Percentiles rank a stretch among this genome's conserved stretches.
Evolutionary conservation across 345 rosid species (phyloP).

Genomic region (Salix udensis): DNA sequence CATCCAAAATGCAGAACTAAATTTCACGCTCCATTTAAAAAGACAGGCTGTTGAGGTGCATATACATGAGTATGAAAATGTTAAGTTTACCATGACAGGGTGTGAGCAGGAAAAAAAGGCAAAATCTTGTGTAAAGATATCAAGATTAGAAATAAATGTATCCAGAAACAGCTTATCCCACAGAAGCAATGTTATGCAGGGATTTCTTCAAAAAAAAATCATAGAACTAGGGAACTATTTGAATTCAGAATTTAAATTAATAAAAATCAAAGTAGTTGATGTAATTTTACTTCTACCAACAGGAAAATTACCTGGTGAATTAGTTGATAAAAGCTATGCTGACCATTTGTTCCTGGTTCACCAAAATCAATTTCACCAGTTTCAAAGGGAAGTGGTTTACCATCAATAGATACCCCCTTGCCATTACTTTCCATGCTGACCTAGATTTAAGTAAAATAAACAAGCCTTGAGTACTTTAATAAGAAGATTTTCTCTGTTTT

Average conservation of each 20-base stretch:
- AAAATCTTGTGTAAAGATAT: neutral
- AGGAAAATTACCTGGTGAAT: conserved; percentile 75
- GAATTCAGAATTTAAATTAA: neutral
- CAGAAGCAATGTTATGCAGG: neutral
- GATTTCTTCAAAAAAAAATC: neutral
- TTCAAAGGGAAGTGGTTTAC: conserved; percentile 73
- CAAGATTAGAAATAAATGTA: neutral
- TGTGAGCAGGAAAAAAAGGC: neutral
- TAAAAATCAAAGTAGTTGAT: neutral
- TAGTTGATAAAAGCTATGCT: conserved; percentile 98
- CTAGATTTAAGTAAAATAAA: conserved; percentile 34
- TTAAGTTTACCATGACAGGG: neutral
- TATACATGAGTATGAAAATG: neutral
- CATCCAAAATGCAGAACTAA: neutral
- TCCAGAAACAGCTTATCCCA: neutral
- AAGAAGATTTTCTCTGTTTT: neutral
- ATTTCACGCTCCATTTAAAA: neutral
- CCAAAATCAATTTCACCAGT: conserved; percentile 98
- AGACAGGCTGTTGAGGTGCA: neutral
- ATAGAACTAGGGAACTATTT: neutral
- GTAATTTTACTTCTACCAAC: neutral
- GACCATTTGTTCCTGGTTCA: conserved; percentile 98
- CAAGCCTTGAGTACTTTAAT: conserved; percentile 3
- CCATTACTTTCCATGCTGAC: conserved; percentile 99
- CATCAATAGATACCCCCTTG: conserved; percentile 94